These are phyloP conservation scores for Pulveroboletus sp. DNA, from an alignment of 768 basidiomycete species.

Conservation along the genomic window DNA sequence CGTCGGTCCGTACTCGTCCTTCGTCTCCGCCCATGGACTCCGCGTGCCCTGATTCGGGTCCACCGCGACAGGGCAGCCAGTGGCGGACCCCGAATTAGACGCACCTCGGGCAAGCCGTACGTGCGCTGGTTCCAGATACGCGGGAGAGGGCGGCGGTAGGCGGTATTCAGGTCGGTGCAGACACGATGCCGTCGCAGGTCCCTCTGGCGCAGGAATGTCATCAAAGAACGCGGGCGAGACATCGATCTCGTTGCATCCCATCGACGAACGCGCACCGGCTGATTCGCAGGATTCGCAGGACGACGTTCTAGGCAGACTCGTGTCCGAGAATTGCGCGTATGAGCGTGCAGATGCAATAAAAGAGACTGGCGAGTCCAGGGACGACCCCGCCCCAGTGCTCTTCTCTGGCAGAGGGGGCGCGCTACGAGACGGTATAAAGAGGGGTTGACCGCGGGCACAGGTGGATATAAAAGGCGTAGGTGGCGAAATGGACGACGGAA, in stretches of 20 bases:
- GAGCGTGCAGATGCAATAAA: neutral
- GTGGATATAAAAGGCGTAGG: constrained; percentile 6
- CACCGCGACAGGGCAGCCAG: neutral
- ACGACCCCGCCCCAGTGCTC: neutral
- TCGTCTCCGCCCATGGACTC: neutral
- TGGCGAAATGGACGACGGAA: constrained; percentile 15
- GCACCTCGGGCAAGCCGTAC: too few species aligned
- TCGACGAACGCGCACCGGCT: constrained; percentile 11
- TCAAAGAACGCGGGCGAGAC: constrained; percentile 44
- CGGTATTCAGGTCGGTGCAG: constrained; percentile 29
- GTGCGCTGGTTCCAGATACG: constrained; percentile 17
- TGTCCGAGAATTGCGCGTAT: constrained; percentile 5
- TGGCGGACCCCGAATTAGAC: neutral
- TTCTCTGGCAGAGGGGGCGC: constrained; percentile 8
- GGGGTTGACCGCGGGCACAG: neutral
- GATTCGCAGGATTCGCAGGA: constrained; percentile 21
- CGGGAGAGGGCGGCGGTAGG: constrained; percentile 13
- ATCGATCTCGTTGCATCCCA: constrained; percentile 24
- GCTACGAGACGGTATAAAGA: constrained; percentile 7
- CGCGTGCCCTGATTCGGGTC: constrained; percentile 3
- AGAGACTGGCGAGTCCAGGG: constrained; percentile 14
- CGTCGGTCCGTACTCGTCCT: constrained; percentile 21
- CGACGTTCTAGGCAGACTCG: constrained; percentile 3
- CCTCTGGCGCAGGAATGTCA: constrained; percentile 40
- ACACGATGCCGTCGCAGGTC: constrained; percentile 40